phyloP scores from a whole-genome alignment of 2,329 filamentous ascomycete genomes.

The Lasiodiplodia sp. region DNA sequence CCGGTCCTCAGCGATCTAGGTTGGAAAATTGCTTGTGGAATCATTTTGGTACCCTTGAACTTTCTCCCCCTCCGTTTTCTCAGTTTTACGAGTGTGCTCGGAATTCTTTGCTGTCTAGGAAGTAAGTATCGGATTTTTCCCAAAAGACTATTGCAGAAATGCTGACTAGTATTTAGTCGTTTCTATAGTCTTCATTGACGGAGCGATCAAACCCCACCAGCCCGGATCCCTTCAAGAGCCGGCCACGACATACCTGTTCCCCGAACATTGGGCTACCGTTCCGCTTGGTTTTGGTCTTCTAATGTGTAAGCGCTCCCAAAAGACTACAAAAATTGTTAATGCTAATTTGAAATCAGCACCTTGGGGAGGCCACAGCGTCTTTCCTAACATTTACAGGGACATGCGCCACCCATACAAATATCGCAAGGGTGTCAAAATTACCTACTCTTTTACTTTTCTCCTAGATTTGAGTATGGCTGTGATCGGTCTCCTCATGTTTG shows the following conservation, averaged over 20 bases:
- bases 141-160: too few species aligned
- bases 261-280: constrained; percentile 83
- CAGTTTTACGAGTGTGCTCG: constrained; percentile 89
- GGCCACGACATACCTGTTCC: constrained; percentile 80
- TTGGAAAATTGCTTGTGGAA: constrained; percentile 87
- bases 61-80: constrained; percentile 84
- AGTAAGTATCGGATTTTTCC: constrained; percentile 66
- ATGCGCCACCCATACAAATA: constrained; percentile 88
- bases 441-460: constrained; percentile 84
- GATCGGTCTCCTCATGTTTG: constrained; percentile 92
- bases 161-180: constrained; percentile 66
- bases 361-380: constrained; percentile 76
- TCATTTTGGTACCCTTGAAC: constrained; percentile 80
- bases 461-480: constrained; percentile 84
- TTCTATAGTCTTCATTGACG: constrained; percentile 82
- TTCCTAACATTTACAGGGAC: constrained; percentile 84
- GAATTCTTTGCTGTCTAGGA: constrained; percentile 87
- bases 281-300: constrained; percentile 89
- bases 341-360: constrained; percentile 53
- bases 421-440: constrained; percentile 73
- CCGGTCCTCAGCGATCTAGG: constrained; percentile 71
- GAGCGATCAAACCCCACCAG: constrained; percentile 77
- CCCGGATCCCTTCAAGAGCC: constrained; percentile 87
- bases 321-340: constrained; percentile 13
- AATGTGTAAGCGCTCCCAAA: constrained; percentile 64